These are phyloP conservation scores for Hypericum androsaemum DNA, from an alignment of 345 rosid species.

Conservation along the genomic window DNA sequence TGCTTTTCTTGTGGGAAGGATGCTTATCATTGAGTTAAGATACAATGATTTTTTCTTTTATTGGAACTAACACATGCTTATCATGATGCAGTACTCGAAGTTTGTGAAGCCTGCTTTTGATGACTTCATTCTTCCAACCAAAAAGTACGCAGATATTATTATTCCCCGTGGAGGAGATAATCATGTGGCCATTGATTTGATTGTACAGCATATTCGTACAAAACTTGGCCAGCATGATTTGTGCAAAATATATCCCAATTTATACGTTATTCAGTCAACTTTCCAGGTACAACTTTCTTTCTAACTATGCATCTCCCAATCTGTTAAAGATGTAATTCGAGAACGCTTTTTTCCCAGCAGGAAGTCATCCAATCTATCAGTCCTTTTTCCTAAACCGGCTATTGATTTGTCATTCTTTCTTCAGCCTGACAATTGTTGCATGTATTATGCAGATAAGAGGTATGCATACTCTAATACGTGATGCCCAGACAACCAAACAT, in stretches of 20 bases:
- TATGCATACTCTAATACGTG: slow-evolving; percentile 99
- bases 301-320: too few species aligned
- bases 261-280: slow-evolving; percentile 88
- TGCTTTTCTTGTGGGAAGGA: background rate
- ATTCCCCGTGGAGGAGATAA: slow-evolving; percentile 99
- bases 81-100: slow-evolving; percentile 82
- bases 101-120: slow-evolving; percentile 99
- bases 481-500: slow-evolving; percentile 82
- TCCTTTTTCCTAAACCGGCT: slow-evolving; percentile 4
- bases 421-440: slow-evolving; percentile 3
- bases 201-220: slow-evolving; percentile 94
- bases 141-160: slow-evolving; percentile 94
- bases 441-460: slow-evolving; percentile 74
- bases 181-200: slow-evolving; percentile 94
- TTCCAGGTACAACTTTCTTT: slow-evolving; percentile 57
- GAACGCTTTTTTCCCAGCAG: too few species aligned
- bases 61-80: slow-evolving; percentile 11
- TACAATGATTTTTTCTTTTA: background rate
- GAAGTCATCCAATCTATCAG: too few species aligned
- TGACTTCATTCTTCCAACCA: slow-evolving; percentile 98
- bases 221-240: slow-evolving; percentile 98
- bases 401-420: background rate
- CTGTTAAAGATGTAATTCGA: too few species aligned
- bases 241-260: slow-evolving; percentile 94
- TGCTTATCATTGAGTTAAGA: too few species aligned